Percentiles rank a stretch among this genome's conserved stretches.
These are phyloP conservation scores for Penicillium psychrosexuale DNA, from an alignment of 2,329 filamentous ascomycete genomes.

Conservation along the genomic window DNA sequence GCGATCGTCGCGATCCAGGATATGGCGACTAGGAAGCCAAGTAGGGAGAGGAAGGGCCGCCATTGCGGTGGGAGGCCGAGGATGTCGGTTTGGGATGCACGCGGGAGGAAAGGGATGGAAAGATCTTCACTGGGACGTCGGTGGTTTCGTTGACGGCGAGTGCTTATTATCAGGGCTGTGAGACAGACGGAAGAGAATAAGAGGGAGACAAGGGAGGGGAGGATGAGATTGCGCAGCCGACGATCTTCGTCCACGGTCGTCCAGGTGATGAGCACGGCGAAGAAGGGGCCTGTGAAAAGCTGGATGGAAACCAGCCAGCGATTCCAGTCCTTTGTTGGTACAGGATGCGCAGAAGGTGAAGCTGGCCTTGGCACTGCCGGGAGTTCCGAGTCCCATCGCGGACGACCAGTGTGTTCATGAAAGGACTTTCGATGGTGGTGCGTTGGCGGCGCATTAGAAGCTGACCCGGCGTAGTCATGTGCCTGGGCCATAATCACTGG, in stretches of 20 bases:
- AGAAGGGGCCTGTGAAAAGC: slow-evolving; percentile 80
- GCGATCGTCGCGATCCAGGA: slow-evolving; percentile 97
- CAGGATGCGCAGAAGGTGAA: neutral
- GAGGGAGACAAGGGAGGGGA: slow-evolving; percentile 62
- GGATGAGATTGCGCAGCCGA: slow-evolving; percentile 52
- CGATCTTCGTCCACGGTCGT: slow-evolving; percentile 55
- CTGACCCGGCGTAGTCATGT: slow-evolving; percentile 1
- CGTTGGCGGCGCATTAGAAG: slow-evolving; percentile 6
- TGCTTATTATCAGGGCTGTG: slow-evolving; percentile 64
- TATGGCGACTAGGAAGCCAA: slow-evolving; percentile 87
- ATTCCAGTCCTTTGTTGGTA: slow-evolving; percentile 65
- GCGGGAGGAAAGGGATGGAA: neutral
- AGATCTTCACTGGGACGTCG: neutral
- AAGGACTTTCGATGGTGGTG: slow-evolving; percentile 19
- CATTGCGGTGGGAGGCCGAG: slow-evolving; percentile 63
- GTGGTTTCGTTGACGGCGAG: slow-evolving; percentile 46
- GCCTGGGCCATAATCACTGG: slow-evolving; percentile 29
- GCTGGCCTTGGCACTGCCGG: slow-evolving; percentile 30
- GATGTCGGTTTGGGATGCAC: slow-evolving; percentile 26
- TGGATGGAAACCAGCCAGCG: slow-evolving; percentile 86
- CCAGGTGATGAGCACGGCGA: slow-evolving; percentile 72
- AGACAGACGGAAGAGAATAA: slow-evolving; percentile 67
- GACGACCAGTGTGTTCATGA: slow-evolving; percentile 14
- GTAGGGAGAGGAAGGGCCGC: slow-evolving; percentile 75
- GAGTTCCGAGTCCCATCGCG: slow-evolving; percentile 42